Evolutionary conservation across 305 asterid species (phyloP).

Genomic region (Fraxinus paxiana): DNA sequence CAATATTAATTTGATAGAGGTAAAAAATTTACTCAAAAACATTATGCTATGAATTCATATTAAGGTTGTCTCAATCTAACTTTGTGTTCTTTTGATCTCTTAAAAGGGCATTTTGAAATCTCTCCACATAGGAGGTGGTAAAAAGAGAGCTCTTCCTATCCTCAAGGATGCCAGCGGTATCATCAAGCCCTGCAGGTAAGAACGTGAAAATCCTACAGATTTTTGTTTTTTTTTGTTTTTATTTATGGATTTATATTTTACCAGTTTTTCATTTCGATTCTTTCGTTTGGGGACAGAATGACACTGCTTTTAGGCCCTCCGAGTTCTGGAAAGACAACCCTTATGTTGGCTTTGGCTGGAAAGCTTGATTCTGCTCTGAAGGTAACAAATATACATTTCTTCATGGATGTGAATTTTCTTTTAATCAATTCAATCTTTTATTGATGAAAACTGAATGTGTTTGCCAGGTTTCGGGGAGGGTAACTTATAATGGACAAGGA

Average conservation of each 20-base stretch:
- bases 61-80: neutral
- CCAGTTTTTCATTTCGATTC: neutral
- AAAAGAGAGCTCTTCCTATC: constrained; percentile 51
- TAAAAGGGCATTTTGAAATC: constrained; percentile 34
- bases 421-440: neutral
- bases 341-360: constrained; percentile 76
- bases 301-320: constrained; percentile 72
- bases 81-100: neutral
- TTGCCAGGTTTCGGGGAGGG: constrained; percentile 50
- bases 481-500: constrained; percentile 70
- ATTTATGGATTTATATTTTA: neutral
- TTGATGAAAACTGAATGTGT: neutral
- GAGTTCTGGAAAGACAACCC: constrained; percentile 60
- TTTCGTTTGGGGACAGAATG: constrained; percentile 36
- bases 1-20: constrained; percentile 46
- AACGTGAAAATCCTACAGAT: neutral
- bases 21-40: constrained; percentile 8
- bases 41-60: neutral
- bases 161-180: constrained; percentile 67
- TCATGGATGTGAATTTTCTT: neutral
- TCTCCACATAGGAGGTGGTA: constrained; percentile 40
- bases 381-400: constrained; percentile 31
- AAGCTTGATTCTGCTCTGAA: constrained; percentile 56
- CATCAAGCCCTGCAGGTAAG: constrained; percentile 56
- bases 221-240: neutral